Evolutionary conservation across 1,284 basidiomycete genomes (phyloP).

Genomic region (Melampsora medusae): DNA sequence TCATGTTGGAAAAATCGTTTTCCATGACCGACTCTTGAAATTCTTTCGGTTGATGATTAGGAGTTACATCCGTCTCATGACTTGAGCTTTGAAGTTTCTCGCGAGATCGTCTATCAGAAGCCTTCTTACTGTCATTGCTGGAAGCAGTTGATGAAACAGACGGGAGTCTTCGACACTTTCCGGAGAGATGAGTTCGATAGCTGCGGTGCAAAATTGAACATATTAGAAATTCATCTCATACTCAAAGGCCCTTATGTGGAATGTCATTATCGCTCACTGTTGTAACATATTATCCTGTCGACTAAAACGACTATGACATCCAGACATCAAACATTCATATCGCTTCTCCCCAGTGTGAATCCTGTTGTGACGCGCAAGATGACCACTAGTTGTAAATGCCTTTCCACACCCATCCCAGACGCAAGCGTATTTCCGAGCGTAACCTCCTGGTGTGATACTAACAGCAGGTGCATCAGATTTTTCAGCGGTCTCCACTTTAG

Average conservation of each 20-base stretch:
- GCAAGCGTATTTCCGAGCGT: conserved; percentile 44
- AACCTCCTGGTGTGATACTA: conserved; percentile 38
- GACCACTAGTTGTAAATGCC: conserved; percentile 46
- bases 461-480: neutral
- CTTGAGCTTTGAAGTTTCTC: conserved; percentile 1
- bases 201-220: conserved; percentile 17
- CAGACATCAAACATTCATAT: conserved; percentile 46
- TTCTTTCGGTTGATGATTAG: neutral
- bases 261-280: conserved; percentile 44
- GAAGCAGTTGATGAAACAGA: neutral
- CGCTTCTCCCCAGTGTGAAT: conserved; percentile 48
- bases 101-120: neutral
- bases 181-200: conserved; percentile 47
- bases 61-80: neutral
- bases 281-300: conserved; percentile 48
- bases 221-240: neutral
- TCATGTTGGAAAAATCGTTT: too few species aligned
- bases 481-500: too few species aligned
- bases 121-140: neutral
- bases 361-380: conserved; percentile 47
- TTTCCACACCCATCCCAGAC: conserved; percentile 43
- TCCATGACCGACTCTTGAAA: neutral
- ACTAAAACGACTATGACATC: conserved; percentile 46
- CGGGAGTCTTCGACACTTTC: conserved; percentile 43
- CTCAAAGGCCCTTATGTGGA: neutral